Evolutionary conservation across 306 rosid genomes (phyloP).

Genomic region (Fragaria ananassa): DNA sequence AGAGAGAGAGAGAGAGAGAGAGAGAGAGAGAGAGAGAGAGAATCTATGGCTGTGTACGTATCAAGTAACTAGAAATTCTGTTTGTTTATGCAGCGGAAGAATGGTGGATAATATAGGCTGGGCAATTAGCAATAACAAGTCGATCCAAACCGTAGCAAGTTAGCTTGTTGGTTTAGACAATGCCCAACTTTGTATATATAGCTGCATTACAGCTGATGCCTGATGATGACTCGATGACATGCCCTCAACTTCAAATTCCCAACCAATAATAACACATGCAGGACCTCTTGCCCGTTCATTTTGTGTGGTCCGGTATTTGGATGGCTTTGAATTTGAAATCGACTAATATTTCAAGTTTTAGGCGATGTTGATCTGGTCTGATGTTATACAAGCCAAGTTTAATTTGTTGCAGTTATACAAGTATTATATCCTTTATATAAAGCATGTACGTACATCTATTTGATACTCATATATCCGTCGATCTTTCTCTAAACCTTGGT

Average conservation of each 20-base stretch:
- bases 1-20: too few species aligned
- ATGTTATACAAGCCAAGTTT: too few species aligned
- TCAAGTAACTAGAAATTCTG: too few species aligned
- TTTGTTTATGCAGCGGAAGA: too few species aligned
- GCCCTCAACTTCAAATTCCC: conserved; percentile 31
- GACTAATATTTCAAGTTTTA: not conserved
- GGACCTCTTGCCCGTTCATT: not conserved
- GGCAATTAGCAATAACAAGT: too few species aligned
- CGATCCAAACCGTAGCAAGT: too few species aligned
- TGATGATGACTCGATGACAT: conserved; percentile 19
- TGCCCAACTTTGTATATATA: not conserved
- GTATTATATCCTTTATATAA: too few species aligned
- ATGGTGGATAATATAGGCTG: too few species aligned
- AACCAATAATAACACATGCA: not conserved
- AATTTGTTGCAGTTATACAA: too few species aligned
- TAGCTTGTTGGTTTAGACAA: not conserved
- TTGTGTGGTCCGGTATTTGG: not conserved
- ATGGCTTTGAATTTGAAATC: conserved; percentile 3
- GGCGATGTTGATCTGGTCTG: not conserved
- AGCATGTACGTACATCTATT: too few species aligned
- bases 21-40: too few species aligned
- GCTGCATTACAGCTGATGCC: not conserved
- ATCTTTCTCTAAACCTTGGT: not conserved
- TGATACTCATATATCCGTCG: not conserved
- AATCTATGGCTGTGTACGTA: too few species aligned